Base-by-base conservation (phyloP, 108 stramenopile genomes). In the Conticribra weissflogii region DNA sequence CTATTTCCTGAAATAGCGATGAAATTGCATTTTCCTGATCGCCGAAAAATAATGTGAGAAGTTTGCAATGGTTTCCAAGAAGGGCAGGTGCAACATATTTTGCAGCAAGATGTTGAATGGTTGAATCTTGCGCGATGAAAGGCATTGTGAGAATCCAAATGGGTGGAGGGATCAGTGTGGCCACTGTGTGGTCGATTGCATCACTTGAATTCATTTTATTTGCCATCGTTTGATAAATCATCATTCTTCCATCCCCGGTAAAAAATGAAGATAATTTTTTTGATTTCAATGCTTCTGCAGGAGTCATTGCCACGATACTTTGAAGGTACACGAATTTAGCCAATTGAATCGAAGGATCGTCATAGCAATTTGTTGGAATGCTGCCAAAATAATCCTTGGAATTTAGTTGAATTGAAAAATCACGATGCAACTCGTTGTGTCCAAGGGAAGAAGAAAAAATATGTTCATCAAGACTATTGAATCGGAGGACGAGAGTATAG, bases 1-100 rank as follows among this genome's bases (percentile, higher is more conserved):
- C 70, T 2, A 79, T 66, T 49, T 71, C 78, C n/a, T 45, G 21
- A 63, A 79, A 79, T 30, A 71, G 55, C 64, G 27, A 67, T 2
- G 66, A 52, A 0, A 52, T 59, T 14, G 59, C 64, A 31, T 3
- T 55, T 50, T n/a, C 54, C 55, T 48, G 58, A 44, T n/a, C n/a
- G 18, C 60, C 29, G 51, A 79, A 71, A 47, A 66, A 79, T 51
- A 53, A 57, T 31, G 58, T 62, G 15, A 79, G 55, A 2, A 79
- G 27, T 45, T 62, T 44, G 4, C 65, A 52, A 14, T 31, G 47
- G 61, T 79, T 66, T 7, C 51, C 15, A 27, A 79, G 59, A 17
- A 79, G 46, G 0, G 45, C 48, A 1, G 31, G 51, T 17, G 64
- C 69, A 44, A 79, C 45, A 21, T 41, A 27, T 44, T 57, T 65